Evolutionary conservation across 768 basidiomycete species (phyloP).

Genomic region (Auriscalpium vulgare): DNA sequence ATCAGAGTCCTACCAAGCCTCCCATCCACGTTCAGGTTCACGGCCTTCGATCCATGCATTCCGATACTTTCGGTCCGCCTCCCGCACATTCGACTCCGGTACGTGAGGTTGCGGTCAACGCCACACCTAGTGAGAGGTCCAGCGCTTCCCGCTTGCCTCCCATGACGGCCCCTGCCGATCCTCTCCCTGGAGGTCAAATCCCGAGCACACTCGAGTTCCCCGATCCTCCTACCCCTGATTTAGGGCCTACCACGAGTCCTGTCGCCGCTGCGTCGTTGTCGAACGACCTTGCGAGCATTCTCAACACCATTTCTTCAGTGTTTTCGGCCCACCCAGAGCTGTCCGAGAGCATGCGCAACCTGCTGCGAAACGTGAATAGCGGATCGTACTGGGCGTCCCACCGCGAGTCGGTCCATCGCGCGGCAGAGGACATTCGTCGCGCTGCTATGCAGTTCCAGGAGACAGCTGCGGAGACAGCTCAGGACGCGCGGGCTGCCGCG

Average conservation of each 20-base stretch:
- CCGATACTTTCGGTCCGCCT: slow-evolving; percentile 13
- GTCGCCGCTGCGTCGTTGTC: slow-evolving; percentile 39
- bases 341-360: slow-evolving; percentile 56
- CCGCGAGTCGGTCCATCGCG: slow-evolving; percentile 48
- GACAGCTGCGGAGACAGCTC: slow-evolving; percentile 18
- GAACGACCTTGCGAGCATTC: slow-evolving; percentile 54
- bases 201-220: slow-evolving; percentile 15
- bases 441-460: slow-evolving; percentile 28
- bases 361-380: slow-evolving; percentile 50
- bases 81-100: slow-evolving; percentile 7
- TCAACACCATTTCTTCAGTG: slow-evolving; percentile 47
- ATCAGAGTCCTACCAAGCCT: slow-evolving; percentile 42
- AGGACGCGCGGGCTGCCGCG: too few species aligned
- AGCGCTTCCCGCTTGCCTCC: neutral
- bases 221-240: slow-evolving; percentile 45
- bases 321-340: slow-evolving; percentile 65
- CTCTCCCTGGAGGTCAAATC: neutral
- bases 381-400: slow-evolving; percentile 68
- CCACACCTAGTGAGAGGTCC: slow-evolving; percentile 4
- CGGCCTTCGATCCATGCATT: slow-evolving; percentile 10
- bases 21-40: slow-evolving; percentile 50
- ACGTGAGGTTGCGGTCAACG: slow-evolving; percentile 6
- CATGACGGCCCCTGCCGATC: neutral
- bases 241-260: slow-evolving; percentile 23
- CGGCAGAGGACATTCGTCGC: slow-evolving; percentile 46